Evolutionary conservation across 306 rosid species (phyloP).

Genomic region (Lotus japonicus): DNA sequence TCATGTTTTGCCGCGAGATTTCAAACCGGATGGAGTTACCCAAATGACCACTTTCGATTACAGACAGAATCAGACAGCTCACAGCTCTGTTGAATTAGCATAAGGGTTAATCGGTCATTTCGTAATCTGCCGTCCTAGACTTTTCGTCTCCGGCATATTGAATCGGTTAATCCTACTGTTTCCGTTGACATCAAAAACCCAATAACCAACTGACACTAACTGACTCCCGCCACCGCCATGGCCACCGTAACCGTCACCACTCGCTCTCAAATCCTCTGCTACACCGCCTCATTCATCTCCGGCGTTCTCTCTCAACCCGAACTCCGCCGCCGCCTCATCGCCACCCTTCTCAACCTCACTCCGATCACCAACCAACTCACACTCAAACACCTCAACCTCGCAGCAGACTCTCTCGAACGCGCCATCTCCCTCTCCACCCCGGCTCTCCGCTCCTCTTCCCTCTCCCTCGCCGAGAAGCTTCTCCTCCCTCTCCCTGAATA

Average conservation of each 20-base stretch:
- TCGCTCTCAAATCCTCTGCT: slow-evolving; percentile 45
- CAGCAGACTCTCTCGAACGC: slow-evolving; percentile 47
- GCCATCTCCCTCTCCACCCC: slow-evolving; percentile 41
- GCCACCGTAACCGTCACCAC: slow-evolving; percentile 30
- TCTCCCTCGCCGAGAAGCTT: slow-evolving; percentile 57
- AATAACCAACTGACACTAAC: not conserved
- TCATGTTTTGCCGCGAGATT: slow-evolving; percentile 23
- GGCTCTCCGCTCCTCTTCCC: slow-evolving; percentile 42
- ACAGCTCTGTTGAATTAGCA: too few species aligned
- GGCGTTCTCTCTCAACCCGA: slow-evolving; percentile 35
- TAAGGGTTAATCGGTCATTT: slow-evolving; percentile 20
- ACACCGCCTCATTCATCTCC: slow-evolving; percentile 44
- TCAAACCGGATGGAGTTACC: slow-evolving; percentile 17
- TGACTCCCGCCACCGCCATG: slow-evolving; percentile 4
- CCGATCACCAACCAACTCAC: slow-evolving; percentile 27
- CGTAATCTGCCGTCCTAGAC: slow-evolving; percentile 35
- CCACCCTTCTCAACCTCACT: slow-evolving; percentile 25
- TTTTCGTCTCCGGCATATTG: slow-evolving; percentile 16
- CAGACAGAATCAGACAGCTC: not conserved
- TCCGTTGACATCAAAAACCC: slow-evolving; percentile 25
- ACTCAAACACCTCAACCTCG: slow-evolving; percentile 49
- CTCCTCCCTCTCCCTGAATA: slow-evolving; percentile 43
- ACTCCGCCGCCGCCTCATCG: slow-evolving; percentile 43
- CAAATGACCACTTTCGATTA: not conserved
- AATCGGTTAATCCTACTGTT: slow-evolving; percentile 19